A percentile compares a stretch with the other conserved stretches of the same genome.
Conservation (phyloP, 257 asterid genomes). For the Solanum corneliomulleri region DNA sequence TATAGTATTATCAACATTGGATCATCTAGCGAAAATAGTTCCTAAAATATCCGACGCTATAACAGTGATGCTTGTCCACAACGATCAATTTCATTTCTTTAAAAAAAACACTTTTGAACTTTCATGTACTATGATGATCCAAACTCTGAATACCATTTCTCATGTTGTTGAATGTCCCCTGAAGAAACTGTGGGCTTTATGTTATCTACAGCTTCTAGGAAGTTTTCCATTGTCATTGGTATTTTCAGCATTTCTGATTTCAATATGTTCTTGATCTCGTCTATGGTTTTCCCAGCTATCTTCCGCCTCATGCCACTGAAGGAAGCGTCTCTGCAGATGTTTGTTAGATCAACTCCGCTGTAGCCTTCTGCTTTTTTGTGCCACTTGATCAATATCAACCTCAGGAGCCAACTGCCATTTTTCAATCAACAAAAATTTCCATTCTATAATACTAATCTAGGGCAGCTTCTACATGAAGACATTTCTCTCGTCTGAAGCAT, state of each 20-base stretch:
- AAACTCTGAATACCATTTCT: slow-evolving; percentile 82
- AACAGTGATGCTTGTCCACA: not conserved
- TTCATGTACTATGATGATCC: slow-evolving; percentile 48
- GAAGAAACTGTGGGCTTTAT: slow-evolving; percentile 90
- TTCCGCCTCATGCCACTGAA: slow-evolving; percentile 74
- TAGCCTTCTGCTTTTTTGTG: not conserved
- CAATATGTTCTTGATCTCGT: slow-evolving; percentile 73
- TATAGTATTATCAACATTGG: no score
- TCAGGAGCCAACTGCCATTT: slow-evolving; percentile 53
- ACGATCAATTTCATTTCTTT: not conserved
- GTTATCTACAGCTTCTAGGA: slow-evolving; percentile 66
- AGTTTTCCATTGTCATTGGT: slow-evolving; percentile 38
- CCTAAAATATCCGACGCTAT: no score
- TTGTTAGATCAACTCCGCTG: slow-evolving; percentile 43
- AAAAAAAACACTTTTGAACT: not conserved
- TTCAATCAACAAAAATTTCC: no score
- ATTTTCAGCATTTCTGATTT: slow-evolving; percentile 52
- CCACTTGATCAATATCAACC: not conserved
- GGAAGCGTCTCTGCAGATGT: slow-evolving; percentile 83
- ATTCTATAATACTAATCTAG: not conserved
- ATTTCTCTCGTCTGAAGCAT: no score
- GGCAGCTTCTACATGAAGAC: no score
- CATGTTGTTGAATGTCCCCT: slow-evolving; percentile 49
- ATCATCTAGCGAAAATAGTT: no score
- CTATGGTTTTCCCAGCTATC: slow-evolving; percentile 67